Conservation (phyloP, 2,329 filamentous ascomycete species). For the Stagonosporopsis rhizophila region DNA sequence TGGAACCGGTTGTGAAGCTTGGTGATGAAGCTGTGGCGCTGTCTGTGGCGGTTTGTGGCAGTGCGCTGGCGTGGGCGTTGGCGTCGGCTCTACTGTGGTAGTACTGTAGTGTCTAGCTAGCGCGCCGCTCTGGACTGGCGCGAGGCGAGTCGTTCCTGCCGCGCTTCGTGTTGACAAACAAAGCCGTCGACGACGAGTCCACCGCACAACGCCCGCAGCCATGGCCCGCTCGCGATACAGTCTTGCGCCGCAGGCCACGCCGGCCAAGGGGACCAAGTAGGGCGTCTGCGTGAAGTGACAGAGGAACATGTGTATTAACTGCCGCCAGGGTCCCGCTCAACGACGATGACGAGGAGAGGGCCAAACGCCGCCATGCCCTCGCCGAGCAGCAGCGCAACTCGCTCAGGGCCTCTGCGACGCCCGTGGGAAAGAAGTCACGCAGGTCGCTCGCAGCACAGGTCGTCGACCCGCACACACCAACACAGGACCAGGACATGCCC, state of each 20-base stretch:
- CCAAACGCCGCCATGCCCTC: constrained; percentile 79
- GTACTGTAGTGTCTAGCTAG: neutral
- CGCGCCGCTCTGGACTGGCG: neutral
- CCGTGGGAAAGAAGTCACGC: constrained; percentile 65
- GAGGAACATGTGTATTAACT: constrained; percentile 3
- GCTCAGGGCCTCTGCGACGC: constrained; percentile 81
- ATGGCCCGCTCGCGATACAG: constrained; percentile 64
- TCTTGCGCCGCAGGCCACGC: constrained; percentile 13
- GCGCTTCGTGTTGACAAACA: constrained; percentile 35
- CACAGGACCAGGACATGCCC: constrained; percentile 56
- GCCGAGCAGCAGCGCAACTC: constrained; percentile 76
- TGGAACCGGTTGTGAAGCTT: constrained; percentile 9
- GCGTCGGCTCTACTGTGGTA: too few species aligned
- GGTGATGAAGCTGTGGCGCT: constrained; percentile 3
- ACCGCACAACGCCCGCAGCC: constrained; percentile 22
- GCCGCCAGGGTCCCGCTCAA: constrained; percentile 83
- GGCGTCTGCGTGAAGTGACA: neutral
- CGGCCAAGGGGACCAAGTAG: constrained; percentile 9
- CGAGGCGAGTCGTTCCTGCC: constrained; percentile 8
- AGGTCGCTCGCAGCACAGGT: constrained; percentile 61
- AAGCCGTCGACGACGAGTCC: constrained; percentile 21
- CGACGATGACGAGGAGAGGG: constrained; percentile 93
- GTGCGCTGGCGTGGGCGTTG: constrained; percentile 1
- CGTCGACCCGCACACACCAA: constrained; percentile 60
- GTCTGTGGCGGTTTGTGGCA: neutral